Evolutionary conservation across 371 early-diverging fungal species (phyloP), one percentile per base, ranked within the genome.

Genomic region (Syncephalastrum racemosum): DNA sequence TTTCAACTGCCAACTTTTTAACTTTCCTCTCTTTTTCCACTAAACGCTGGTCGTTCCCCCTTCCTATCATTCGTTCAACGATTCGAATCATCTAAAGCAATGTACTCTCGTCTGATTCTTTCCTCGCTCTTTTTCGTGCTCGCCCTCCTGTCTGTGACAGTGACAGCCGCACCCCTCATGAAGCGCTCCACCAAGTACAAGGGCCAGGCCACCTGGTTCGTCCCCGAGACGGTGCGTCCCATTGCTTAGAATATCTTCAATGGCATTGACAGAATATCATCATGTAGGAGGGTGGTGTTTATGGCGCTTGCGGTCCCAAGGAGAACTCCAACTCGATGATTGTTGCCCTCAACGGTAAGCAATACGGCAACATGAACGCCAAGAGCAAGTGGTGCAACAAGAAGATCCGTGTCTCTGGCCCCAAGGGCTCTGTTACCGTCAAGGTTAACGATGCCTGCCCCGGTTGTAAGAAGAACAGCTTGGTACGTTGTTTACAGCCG

Each of bases 381-480:
- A 57, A 57, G 52, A 66, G 66, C 56, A 46, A 49, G 42, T 66
- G 61, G 60, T 66, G 66, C 19, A 58, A 58, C 18, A 66, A 66
- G 45, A 58, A 66, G 27, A 41, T 66, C 16, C 22, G 27, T 13
- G 43, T 66, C n/a, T 46, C 53, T n/a, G 66, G 66, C 23, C 31
- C 47, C 16, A 18, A 47, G 10, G 61, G 66, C 31, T 53, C 66
- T 3, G 73, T 82, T 3, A 70, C 62, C 31, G 85, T 82, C 27
- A 79, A 68, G 27, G 55, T 84, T n/a, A 70, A 79, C 14, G 87
- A 87, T 62, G 72, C 70, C 45, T 88, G 88, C 42, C 63, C 63
- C 16, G 59, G 44, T 10, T 63, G 63, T 36, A 36, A 18, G 14
- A 22, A 57, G 24, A 54, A 54, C 42, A 27, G n/a, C 10, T 46